Evolutionary conservation across 257 asterid genomes (phyloP).

Genomic region (Ocimum tenuiflorum): DNA sequence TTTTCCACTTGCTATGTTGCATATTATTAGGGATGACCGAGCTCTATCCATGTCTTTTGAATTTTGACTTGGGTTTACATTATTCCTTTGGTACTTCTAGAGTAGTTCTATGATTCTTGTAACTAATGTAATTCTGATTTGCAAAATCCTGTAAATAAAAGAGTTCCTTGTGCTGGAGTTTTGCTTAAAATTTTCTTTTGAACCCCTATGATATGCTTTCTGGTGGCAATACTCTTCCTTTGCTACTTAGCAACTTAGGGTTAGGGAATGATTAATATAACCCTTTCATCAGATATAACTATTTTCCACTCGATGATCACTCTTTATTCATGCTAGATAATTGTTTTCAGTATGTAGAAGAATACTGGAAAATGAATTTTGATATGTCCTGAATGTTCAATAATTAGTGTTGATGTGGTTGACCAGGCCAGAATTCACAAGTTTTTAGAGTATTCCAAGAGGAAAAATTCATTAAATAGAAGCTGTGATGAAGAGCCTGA

Average conservation of each 20-base stretch:
- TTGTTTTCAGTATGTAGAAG: background rate
- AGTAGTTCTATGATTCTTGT: background rate
- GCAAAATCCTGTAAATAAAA: background rate
- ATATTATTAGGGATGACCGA: background rate
- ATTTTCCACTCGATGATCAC: background rate
- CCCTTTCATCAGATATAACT: background rate
- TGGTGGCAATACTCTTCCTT: background rate
- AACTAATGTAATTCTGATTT: background rate
- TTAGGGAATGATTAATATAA: background rate
- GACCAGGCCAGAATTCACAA: constrained; percentile 73
- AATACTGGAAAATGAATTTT: background rate
- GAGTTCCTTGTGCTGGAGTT: background rate
- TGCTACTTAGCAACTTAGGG: background rate
- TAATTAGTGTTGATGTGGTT: constrained; percentile 17
- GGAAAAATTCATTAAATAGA: constrained; percentile 60
- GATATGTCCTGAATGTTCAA: constrained; percentile 8
- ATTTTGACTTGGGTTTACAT: background rate
- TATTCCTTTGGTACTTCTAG: too few relatives aligned
- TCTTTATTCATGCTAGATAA: background rate
- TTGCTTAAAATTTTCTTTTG: background rate
- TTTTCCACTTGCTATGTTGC: background rate
- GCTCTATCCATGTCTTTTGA: background rate
- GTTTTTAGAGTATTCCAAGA: constrained; percentile 68
- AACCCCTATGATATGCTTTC: background rate
- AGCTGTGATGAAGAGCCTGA: constrained; percentile 45